These are phyloP conservation scores for Psilocybe cyanescens DNA, from an alignment of 768 basidiomycete species.

Conservation along the genomic window DNA sequence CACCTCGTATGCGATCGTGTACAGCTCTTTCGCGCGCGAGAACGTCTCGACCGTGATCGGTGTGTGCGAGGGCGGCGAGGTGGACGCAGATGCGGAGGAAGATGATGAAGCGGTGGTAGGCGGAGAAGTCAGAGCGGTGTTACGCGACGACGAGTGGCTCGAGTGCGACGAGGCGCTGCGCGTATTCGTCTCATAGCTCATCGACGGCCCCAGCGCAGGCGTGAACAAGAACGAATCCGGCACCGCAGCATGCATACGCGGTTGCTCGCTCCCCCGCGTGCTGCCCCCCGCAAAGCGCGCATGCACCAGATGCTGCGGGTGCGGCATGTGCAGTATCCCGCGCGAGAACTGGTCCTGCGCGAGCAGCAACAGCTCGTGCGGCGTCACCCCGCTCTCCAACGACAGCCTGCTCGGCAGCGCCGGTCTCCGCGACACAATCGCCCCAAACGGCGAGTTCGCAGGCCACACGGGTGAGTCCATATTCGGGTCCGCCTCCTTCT, in stretches of 20 bases:
- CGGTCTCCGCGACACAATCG: conserved; percentile 36
- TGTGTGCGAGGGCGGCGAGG: not conserved
- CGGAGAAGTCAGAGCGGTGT: not conserved
- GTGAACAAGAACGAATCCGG: conserved; percentile 5
- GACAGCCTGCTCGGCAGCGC: conserved; percentile 54
- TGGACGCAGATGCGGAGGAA: conserved; percentile 15
- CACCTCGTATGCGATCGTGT: conserved; percentile 65
- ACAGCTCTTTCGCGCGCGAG: conserved; percentile 62
- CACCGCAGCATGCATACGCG: not conserved
- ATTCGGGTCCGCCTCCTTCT: not conserved
- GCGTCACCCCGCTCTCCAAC: conserved; percentile 36
- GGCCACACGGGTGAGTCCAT: conserved; percentile 53
- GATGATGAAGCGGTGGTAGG: conserved; percentile 6
- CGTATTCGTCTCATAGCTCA: not conserved
- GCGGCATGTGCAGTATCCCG: conserved; percentile 76
- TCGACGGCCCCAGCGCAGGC: not conserved
- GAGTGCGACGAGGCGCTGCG: too few species aligned
- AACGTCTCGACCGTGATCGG: conserved; percentile 31
- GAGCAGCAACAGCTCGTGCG: conserved; percentile 57
- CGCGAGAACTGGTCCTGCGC: conserved; percentile 74
- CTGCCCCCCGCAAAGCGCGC: not conserved
- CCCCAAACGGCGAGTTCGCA: conserved; percentile 51
- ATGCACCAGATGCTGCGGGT: conserved; percentile 31
- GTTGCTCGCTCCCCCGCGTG: too few species aligned
- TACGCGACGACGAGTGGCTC: not conserved